Conservation (phyloP, 1,139 yeast species). For the Nakaseomyces delphensis region DNA sequence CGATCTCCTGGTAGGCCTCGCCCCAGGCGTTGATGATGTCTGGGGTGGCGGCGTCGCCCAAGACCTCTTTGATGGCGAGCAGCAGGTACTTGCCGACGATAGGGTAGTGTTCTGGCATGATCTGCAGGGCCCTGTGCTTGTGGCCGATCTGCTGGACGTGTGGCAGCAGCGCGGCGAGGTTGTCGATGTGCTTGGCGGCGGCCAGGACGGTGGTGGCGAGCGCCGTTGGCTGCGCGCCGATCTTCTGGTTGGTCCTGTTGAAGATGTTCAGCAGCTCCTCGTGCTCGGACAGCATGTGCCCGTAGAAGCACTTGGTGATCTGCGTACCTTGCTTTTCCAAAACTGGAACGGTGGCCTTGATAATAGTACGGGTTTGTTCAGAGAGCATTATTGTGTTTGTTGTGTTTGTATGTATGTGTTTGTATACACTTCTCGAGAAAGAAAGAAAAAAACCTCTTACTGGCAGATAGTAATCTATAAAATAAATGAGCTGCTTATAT, state of each 20-base stretch:
- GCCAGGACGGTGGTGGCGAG: constrained; percentile 54
- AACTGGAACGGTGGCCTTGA: constrained; percentile 52
- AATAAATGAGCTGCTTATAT: too few relatives aligned
- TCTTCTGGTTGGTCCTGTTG: constrained; percentile 50
- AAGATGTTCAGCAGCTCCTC: constrained; percentile 53
- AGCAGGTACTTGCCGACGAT: constrained; percentile 52
- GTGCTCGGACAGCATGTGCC: constrained; percentile 44
- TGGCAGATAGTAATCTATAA: too few relatives aligned
- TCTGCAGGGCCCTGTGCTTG: constrained; percentile 58
- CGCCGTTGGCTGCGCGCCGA: constrained; percentile 53
- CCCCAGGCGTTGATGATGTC: constrained; percentile 59
- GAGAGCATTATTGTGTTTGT: constrained; percentile 22
- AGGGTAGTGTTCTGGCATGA: constrained; percentile 56
- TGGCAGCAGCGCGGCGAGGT: constrained; percentile 43
- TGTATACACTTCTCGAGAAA: too few relatives aligned
- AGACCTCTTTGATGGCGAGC: constrained; percentile 44
- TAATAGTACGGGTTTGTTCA: constrained; percentile 30
- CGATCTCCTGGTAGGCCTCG: constrained; percentile 56
- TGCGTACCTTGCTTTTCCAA: constrained; percentile 48
- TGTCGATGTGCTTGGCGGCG: constrained; percentile 58
- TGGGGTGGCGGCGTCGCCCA: constrained; percentile 51
- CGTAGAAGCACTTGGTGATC: constrained; percentile 48
- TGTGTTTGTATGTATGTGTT: too few relatives aligned
- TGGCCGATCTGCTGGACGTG: constrained; percentile 54
- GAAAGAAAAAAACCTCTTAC: too few relatives aligned